These are phyloP conservation scores for Serpula lacrymans DNA, from an alignment of 768 basidiomycete species.

Conservation along the genomic window DNA sequence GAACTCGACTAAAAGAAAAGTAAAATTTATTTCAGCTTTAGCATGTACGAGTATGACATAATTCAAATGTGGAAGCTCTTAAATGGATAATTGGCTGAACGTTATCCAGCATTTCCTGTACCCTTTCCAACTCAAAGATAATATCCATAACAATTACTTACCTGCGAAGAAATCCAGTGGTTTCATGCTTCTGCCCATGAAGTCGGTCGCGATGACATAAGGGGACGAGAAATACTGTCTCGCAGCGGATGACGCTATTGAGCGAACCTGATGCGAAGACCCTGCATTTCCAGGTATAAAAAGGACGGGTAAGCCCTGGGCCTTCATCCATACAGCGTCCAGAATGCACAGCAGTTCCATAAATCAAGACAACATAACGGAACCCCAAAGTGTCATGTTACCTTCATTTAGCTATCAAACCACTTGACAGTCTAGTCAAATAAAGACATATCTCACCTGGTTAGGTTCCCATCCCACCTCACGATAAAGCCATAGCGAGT, in stretches of 20 bases:
- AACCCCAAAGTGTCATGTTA: slow-evolving; percentile 13
- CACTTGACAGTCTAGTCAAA: slow-evolving; percentile 10
- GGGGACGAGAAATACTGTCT: slow-evolving; percentile 75
- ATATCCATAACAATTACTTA: slow-evolving; percentile 34
- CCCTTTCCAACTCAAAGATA: no score
- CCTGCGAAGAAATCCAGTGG: slow-evolving; percentile 86
- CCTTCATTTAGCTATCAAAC: slow-evolving; percentile 1
- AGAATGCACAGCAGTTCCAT: background rate
- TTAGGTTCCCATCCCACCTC: slow-evolving; percentile 80
- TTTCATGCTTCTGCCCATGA: slow-evolving; percentile 41
- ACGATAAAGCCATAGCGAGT: slow-evolving; percentile 88
- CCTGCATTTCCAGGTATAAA: slow-evolving; percentile 99
- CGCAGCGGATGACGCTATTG: slow-evolving; percentile 88
- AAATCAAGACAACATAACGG: slow-evolving; percentile 5
- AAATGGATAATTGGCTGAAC: no score
- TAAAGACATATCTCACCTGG: slow-evolving; percentile 40
- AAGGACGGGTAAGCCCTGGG: slow-evolving; percentile 75
- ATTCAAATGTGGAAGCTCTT: no score
- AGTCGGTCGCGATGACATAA: slow-evolving; percentile 48
- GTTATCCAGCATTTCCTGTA: no score
- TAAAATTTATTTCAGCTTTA: background rate
- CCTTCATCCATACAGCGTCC: slow-evolving; percentile 12
- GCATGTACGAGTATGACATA: background rate
- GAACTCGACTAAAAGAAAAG: slow-evolving; percentile 68
- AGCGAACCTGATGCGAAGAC: slow-evolving; percentile 89